Evolutionary conservation across 768 basidiomycete genomes (phyloP).

Genomic region (Trametes elegans): DNA sequence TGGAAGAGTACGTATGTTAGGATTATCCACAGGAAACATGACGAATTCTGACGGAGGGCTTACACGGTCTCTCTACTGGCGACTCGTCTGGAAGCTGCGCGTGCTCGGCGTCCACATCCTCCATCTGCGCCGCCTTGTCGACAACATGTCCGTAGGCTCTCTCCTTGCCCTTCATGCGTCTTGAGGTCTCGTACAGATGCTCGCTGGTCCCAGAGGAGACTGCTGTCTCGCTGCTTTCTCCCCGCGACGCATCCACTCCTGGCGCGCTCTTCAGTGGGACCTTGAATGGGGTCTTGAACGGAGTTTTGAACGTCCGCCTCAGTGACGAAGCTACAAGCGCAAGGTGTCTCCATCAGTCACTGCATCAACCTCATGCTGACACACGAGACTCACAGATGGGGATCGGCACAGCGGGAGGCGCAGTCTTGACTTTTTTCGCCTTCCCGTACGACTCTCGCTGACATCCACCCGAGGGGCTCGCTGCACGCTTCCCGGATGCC

Average conservation of each 20-base stretch:
- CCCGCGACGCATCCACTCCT: background rate
- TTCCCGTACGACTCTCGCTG: background rate
- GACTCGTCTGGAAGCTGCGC: background rate
- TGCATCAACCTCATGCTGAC: background rate
- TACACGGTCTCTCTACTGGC: background rate
- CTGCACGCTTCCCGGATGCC: constrained; percentile 14
- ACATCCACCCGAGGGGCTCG: constrained; percentile 15
- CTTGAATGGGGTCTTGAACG: constrained; percentile 35
- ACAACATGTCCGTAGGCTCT: background rate
- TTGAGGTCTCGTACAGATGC: background rate
- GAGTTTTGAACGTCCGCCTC: background rate
- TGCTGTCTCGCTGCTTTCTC: background rate
- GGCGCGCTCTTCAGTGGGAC: constrained; percentile 21
- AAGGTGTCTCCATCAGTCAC: background rate
- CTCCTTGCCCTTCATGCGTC: constrained; percentile 1
- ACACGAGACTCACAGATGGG: constrained; percentile 16
- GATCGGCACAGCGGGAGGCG: background rate
- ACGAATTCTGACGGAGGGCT: no score
- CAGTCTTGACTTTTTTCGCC: constrained; percentile 7
- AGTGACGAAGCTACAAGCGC: constrained; percentile 16
- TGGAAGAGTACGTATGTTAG: background rate
- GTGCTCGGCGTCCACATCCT: background rate
- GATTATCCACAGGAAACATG: no score
- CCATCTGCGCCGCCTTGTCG: background rate
- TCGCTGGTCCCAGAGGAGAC: background rate